These are phyloP conservation scores for Begonia fuchsioides DNA, from an alignment of 306 rosid genomes.

Conservation along the genomic window DNA sequence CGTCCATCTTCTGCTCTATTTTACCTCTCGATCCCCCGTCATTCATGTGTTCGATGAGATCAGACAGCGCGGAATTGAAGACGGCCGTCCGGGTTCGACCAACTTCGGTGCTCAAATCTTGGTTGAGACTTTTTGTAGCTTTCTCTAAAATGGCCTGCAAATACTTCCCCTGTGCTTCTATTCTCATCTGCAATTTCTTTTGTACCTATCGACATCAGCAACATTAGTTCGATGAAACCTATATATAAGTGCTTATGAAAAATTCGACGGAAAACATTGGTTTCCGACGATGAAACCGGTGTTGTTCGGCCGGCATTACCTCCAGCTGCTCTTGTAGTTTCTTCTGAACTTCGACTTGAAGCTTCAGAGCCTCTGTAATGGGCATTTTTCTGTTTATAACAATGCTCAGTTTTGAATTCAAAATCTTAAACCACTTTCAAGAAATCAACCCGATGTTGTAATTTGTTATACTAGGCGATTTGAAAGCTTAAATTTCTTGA, in stretches of 20 bases:
- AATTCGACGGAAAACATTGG: no score
- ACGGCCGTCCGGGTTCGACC: slow-evolving; percentile 47
- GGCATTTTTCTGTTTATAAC: slow-evolving; percentile 38
- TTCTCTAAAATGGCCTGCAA: slow-evolving; percentile 67
- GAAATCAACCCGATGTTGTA: no score
- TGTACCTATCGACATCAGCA: slow-evolving; percentile 35
- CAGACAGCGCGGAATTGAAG: slow-evolving; percentile 53
- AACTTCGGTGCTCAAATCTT: slow-evolving; percentile 41
- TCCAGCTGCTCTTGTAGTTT: slow-evolving; percentile 73
- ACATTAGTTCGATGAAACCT: background rate
- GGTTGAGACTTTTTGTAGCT: slow-evolving; percentile 57
- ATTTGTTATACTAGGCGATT: no score
- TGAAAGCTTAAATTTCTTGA: no score
- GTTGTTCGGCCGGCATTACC: slow-evolving; percentile 24
- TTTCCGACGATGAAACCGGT: background rate
- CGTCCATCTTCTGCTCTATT: slow-evolving; percentile 18
- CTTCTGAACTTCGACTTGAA: slow-evolving; percentile 63
- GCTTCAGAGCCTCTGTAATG: slow-evolving; percentile 43
- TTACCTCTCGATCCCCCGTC: slow-evolving; percentile 36
- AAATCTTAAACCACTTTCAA: no score
- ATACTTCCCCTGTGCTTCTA: slow-evolving; percentile 87
- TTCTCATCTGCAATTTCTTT: slow-evolving; percentile 62
- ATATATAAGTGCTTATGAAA: background rate
- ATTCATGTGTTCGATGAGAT: slow-evolving; percentile 52
- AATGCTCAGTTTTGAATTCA: no score